Conservation (phyloP, 2,329 filamentous ascomycete genomes). For the Claviceps africana region DNA sequence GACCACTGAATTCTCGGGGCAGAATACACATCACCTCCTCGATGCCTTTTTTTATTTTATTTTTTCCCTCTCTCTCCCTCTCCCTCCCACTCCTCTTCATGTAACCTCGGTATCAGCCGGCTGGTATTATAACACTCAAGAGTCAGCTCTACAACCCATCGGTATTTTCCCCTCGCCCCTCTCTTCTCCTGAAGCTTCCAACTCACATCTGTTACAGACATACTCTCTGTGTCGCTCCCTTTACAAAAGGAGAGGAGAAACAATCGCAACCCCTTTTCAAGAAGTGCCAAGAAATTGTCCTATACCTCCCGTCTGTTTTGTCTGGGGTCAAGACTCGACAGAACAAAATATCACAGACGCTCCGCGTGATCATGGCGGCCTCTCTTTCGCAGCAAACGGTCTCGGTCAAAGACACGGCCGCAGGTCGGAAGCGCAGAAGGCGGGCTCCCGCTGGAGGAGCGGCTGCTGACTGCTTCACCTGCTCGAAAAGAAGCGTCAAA, state of each 20-base stretch:
- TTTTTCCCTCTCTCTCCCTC: no score
- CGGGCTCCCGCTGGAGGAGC: conserved; percentile 79
- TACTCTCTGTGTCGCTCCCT: not conserved
- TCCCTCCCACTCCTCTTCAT: conserved; percentile 2
- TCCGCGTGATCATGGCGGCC: conserved; percentile 30
- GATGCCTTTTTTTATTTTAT: conserved; percentile 7
- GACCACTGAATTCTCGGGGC: conserved; percentile 1
- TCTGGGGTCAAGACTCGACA: not conserved
- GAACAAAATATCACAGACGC: not conserved
- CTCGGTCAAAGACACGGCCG: conserved; percentile 35
- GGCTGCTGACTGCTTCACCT: conserved; percentile 89
- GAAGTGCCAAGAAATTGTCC: not conserved
- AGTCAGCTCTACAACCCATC: not conserved
- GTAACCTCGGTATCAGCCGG: conserved; percentile 4
- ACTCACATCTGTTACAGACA: not conserved
- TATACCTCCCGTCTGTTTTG: no score
- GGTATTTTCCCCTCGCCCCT: not conserved
- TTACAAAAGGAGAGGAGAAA: no score
- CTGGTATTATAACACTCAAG: not conserved
- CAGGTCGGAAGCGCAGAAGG: conserved; percentile 61
- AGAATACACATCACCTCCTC: conserved; percentile 13
- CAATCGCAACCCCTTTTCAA: no score
- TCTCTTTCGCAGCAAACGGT: conserved; percentile 29
- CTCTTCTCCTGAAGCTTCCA: not conserved
- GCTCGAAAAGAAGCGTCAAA: conserved; percentile 66